Percentiles rank a stretch among this genome's conserved stretches.
phyloP scores from a whole-genome alignment of 345 rosid species.

The Arabis alpina region DNA sequence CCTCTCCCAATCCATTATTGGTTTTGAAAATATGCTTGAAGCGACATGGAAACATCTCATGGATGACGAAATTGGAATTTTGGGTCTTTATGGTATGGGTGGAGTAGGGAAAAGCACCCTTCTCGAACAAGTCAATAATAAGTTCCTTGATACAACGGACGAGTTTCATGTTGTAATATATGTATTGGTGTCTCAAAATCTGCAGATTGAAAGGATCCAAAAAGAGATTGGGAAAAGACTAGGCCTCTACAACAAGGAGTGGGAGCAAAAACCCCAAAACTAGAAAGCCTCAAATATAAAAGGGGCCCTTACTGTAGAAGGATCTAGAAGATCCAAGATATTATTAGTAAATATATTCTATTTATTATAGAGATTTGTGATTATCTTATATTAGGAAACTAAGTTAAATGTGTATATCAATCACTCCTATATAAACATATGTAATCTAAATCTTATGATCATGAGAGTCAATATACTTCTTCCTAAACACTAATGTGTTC shows the following conservation, averaged over 20 bases:
- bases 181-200: conserved; percentile 19
- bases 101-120: conserved; percentile 8
- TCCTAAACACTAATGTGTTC: too few species aligned
- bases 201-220: conserved; percentile 10
- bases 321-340: too few species aligned
- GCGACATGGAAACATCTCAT: neutral
- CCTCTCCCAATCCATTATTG: too few species aligned
- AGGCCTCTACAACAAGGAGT: neutral
- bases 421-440: too few species aligned
- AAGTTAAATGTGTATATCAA: too few species aligned
- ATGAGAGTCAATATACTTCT: too few species aligned
- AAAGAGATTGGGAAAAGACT: neutral
- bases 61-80: neutral
- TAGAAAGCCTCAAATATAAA: neutral
- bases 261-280: neutral
- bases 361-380: too few species aligned
- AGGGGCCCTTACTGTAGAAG: neutral
- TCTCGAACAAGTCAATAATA: conserved; percentile 8
- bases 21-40: neutral
- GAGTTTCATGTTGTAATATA: conserved; percentile 13
- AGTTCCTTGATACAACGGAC: neutral
- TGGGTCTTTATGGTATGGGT: conserved; percentile 1
- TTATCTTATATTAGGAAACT: too few species aligned
- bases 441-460: too few species aligned
- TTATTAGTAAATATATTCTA: too few species aligned